Base-by-base conservation (phyloP, 192 early-diverging fungal genomes). In the Linderina pennispora region DNA sequence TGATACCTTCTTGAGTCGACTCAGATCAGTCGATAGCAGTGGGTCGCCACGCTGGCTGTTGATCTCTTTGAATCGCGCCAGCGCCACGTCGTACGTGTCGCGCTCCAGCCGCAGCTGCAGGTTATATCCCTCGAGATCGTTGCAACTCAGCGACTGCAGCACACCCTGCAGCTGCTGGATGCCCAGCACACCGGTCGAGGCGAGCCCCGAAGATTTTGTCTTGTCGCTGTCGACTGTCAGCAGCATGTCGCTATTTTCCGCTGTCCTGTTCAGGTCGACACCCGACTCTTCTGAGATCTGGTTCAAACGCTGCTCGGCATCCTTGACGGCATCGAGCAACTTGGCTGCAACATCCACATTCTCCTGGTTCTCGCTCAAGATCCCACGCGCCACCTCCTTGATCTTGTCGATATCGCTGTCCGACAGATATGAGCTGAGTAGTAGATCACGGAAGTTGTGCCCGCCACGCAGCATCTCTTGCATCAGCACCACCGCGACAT, bases 91-190 rank as follows among this genome's bases (percentile, higher is more conserved):
- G 35, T 87, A 82, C 0, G 92, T 80, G 19, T 85, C 82, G 41
- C 86, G 82, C 62, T 98, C 92, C 0, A 98, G 60, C 44, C 80
- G 80, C 11, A 84, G 40, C 58, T 98, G 92, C 41, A 82, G 75
- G 14, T 88, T 81, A 60, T 79, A 88, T 20, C 74, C 67, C 25
- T 76, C 58, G 24, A 82, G 70, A 13, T 78, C 70, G 49, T 69
- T 71, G 28, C 75, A 48, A 15, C 63, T 48, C 3, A 83, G 58
- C 0, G 83, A 76, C 26, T 66, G 52, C n/a, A 94, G 76, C 13
- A 84, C 81, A 10, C 77, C 69, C 31, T 80, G 74, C 20, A 98
- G 75, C 38, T 94, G 77, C 20, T 69, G 60, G 20, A 94, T 85
- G 18, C 94, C 94, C 8, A 80, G 43, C 19, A 88, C 75, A 25